phyloP scores from a whole-genome alignment of 1,284 basidiomycete species.

The Pseudozyma sp. region DNA sequence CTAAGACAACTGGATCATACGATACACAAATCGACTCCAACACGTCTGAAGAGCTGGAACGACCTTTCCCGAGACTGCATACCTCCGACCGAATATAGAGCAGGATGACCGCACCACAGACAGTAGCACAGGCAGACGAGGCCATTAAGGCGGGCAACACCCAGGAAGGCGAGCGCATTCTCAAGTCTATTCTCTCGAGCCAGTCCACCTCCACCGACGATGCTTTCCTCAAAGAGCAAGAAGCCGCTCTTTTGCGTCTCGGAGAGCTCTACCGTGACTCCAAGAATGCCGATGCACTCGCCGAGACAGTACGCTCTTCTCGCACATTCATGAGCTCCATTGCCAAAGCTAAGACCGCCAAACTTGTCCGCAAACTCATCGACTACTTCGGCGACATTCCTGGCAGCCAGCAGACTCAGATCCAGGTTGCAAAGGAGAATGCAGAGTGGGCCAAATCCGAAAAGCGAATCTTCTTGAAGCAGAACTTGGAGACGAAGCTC shows the following conservation, averaged over 20 bases:
- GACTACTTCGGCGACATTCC: conserved; percentile 86
- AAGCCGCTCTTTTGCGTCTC: conserved; percentile 85
- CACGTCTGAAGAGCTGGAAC: no score
- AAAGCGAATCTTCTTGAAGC: conserved; percentile 94
- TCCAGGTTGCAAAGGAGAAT: conserved; percentile 86
- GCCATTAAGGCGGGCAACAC: conserved; percentile 58
- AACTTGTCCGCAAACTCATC: conserved; percentile 86
- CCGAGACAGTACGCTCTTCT: conserved; percentile 86
- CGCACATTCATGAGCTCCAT: conserved; percentile 91
- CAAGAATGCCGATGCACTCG: conserved; percentile 84
- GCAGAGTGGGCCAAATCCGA: conserved; percentile 92
- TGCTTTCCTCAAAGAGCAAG: conserved; percentile 81
- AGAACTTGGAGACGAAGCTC: conserved; percentile 90
- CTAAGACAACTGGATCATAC: no score
- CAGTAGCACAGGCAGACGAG: conserved; percentile 61
- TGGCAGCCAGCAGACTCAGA: conserved; percentile 82
- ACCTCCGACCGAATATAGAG: background rate
- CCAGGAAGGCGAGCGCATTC: conserved; percentile 57
- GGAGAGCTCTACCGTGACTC: conserved; percentile 89
- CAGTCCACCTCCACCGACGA: conserved; percentile 70
- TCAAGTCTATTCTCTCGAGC: conserved; percentile 58
- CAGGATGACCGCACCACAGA: conserved; percentile 43
- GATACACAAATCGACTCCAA: no score
- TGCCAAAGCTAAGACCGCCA: conserved; percentile 97
- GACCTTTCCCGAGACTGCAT: no score